Percentiles rank a stretch among this genome's conserved stretches.
phyloP scores from a whole-genome alignment of 192 early-diverging fungal species.

The Coemansia sp. region DNA sequence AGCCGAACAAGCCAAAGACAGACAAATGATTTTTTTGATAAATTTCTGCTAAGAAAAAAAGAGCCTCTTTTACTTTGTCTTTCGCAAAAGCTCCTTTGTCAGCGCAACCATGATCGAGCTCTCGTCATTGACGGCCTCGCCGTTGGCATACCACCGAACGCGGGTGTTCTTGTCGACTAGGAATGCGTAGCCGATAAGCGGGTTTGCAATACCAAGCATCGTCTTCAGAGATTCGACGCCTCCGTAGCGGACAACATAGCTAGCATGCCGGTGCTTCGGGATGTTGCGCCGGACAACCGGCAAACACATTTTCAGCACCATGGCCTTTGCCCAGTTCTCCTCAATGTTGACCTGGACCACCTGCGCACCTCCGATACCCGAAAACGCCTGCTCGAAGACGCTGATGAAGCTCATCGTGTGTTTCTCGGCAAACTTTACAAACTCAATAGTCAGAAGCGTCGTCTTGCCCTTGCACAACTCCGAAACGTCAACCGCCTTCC shows the following conservation, averaged over 20 bases:
- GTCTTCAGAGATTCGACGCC: conserved; percentile 40
- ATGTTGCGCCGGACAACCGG: conserved; percentile 30
- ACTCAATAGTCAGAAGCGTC: conserved; percentile 47
- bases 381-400: conserved; percentile 33
- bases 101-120: conserved; percentile 34
- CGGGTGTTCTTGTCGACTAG: conserved; percentile 42
- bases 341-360: conserved; percentile 52
- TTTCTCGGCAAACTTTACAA: conserved; percentile 50
- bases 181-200: conserved; percentile 53
- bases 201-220: conserved; percentile 50
- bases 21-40: no score
- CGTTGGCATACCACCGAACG: conserved; percentile 57
- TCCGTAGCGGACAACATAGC: conserved; percentile 49
- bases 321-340: conserved; percentile 55
- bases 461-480: conserved; percentile 38
- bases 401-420: conserved; percentile 45
- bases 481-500: conserved; percentile 20
- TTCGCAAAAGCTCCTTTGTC: conserved; percentile 27
- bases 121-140: conserved; percentile 39
- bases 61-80: conserved; percentile 18
- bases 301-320: conserved; percentile 39
- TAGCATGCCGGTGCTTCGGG: conserved; percentile 28
- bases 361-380: conserved; percentile 24
- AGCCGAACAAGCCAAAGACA: no score
- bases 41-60: no score